Base-by-base conservation (phyloP, 1,284 basidiomycete species). In the Marasmius tenuissimus region DNA sequence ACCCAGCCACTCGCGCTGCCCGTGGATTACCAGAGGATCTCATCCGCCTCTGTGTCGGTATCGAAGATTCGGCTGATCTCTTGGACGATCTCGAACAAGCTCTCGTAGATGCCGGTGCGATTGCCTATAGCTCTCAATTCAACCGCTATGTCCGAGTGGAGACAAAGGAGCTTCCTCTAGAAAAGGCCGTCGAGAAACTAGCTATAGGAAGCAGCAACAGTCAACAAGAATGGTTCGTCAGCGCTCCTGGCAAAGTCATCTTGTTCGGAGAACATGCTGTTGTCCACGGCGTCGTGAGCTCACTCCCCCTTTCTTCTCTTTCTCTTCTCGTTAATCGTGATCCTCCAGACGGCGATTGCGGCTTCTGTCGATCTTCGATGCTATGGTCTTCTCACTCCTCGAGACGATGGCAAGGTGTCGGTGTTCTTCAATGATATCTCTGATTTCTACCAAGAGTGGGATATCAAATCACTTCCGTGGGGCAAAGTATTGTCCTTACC, bases 191-290 rank as follows among this genome's bases (percentile, higher is more conserved):
- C 18, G 85, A 91, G 74, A 88, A 87, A 71, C 78, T 92, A 49
- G 85, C 85, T 0, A 18, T 71, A 77, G 59, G 70, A 72, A 60
- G 69, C 67, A 54, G 58, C 52, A 70, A 39, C 77, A 83, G 56
- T 77, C 88, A 61, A 79, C 56, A 85, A 51, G 89, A 91, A 69
- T 93, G 91, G 91, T 84, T 96, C 61, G 91, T 97, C 61, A 96
- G 94, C 61, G 93, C 97, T 6, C 97, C 97, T 7, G 97, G 97
- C 50, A 99, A 99, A 75, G 93, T 99, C 65, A 99, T 99, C 68
- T 76, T 99, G 61, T 99, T 99, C 68, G 97, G 97, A 58, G 97
- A 99, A 78, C 97, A 99, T 76, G 97, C 97, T 16, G 97, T 99
- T 58, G 97, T 99, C 22, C 93, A 99, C 73, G 97, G 97, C 60